A percentile compares a stretch with the other conserved stretches of the same genome.
These are phyloP conservation scores for Tetratostichococcus sp. DNA, from an alignment of 139 green algal species.

Conservation along the genomic window DNA sequence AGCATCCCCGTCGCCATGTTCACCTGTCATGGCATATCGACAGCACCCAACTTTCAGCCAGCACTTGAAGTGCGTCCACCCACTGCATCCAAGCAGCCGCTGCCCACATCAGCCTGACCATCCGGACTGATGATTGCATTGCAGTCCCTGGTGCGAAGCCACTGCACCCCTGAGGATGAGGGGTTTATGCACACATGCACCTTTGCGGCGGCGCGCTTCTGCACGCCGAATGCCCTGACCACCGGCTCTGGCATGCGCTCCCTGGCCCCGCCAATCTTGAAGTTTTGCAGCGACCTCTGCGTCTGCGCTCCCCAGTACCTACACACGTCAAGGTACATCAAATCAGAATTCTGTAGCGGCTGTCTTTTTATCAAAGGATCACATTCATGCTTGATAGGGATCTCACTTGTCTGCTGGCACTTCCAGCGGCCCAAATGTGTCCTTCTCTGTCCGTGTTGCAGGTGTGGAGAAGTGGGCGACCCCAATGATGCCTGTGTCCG, in stretches of 20 bases:
- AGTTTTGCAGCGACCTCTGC: constrained; percentile 91
- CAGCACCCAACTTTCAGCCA: too few species aligned
- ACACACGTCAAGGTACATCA: not conserved
- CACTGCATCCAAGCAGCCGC: too few species aligned
- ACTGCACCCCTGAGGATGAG: too few species aligned
- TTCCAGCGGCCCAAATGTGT: constrained; percentile 83
- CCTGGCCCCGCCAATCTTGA: constrained; percentile 88
- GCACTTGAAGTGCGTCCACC: too few species aligned
- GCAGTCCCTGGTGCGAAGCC: too few species aligned
- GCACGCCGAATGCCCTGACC: constrained; percentile 83
- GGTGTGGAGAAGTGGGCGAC: not conserved
- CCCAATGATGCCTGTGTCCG: not conserved
- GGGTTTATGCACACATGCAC: constrained; percentile 14
- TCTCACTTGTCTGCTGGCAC: constrained; percentile 80
- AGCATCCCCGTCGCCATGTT: constrained; percentile 72
- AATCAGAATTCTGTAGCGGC: not conserved
- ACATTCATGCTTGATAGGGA: not conserved
- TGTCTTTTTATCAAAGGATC: not conserved
- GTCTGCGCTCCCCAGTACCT: constrained; percentile 98
- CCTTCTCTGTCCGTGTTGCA: constrained; percentile 60
- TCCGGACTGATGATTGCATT: too few species aligned
- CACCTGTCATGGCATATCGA: constrained; percentile 35
- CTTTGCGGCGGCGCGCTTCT: constrained; percentile 84
- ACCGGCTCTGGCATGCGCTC: constrained; percentile 93
- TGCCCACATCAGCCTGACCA: too few species aligned